Evolutionary conservation across 306 rosid species (phyloP).

Genomic region (Acacia confusa): DNA sequence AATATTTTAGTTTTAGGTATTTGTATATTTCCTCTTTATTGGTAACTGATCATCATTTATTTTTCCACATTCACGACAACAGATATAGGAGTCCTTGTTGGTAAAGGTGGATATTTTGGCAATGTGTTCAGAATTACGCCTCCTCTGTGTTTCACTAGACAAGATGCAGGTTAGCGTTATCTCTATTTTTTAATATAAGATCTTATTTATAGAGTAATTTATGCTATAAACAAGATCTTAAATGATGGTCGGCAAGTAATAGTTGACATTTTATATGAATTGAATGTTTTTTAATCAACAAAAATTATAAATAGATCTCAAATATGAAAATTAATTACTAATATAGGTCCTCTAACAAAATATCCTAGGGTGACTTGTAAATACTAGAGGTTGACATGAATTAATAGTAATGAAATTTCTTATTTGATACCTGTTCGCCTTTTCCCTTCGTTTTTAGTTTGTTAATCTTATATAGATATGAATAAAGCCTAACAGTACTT

Average conservation of each 20-base stretch:
- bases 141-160: slow-evolving; percentile 83
- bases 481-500: background rate
- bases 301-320: background rate
- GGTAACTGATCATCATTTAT: slow-evolving; percentile 21
- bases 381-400: background rate
- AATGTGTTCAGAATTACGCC: slow-evolving; percentile 95
- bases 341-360: background rate
- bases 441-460: background rate
- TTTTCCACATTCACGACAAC: background rate
- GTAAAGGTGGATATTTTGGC: slow-evolving; percentile 87
- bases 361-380: background rate
- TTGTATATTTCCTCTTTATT: background rate
- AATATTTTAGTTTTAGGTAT: background rate
- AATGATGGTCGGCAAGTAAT: fast-evolving
- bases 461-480: background rate
- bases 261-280: no score
- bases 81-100: slow-evolving; percentile 85
- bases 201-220: no score
- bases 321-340: background rate
- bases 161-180: slow-evolving; percentile 75
- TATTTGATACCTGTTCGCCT: no score
- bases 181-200: no score
- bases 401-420: background rate
- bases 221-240: no score
- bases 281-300: background rate